Base-by-base conservation (phyloP, 176 grass and related monocot genomes). In the Otatea glauca region DNA sequence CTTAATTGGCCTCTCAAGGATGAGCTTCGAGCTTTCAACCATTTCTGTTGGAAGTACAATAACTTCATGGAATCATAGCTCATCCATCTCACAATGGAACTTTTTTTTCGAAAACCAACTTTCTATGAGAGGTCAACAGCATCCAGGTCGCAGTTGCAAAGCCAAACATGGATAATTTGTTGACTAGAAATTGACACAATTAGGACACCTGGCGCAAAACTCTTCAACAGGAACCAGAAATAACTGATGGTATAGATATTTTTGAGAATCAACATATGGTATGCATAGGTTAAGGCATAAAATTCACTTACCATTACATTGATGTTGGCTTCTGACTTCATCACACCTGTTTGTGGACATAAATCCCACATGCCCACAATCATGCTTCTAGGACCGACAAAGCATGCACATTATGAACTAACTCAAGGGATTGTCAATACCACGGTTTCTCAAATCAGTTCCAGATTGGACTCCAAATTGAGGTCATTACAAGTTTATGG, bases 141-240 rank as follows among this genome's bases (percentile, higher is more conserved):
- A 47, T 61, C 41, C 18, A 48, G 21, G 58, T 48, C 0, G 7
- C 54, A 61, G 75, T 9, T 34, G 24, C 44, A 64, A 20, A 64
- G 23, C 76, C 76, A 48, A 79, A 9, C 43, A 34, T 49, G 27
- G 6, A 79, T 49, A 65, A 65, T 35, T 48, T 79, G 25, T 44
- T 65, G 60, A 48, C 24, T 21, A 48, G 4, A 13, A 54, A 63
- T 10, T 29, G 49, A 37, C 41, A 7, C 21, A 66, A 37, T 9
- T 64, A 79, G 25, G 10, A 63, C 1, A 27, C 42, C 42, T 9
- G 9, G 25, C 35, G 59, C 39, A 65, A 21, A 48, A 65, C 41
- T 65, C 44, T 79, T 14, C 21, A 41, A 16, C n/a, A 45, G 24
- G 21, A 58, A 21, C 53, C 6, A 54, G 6, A 20, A 54, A 54